Base-by-base conservation (phyloP, 2,329 filamentous ascomycete species). In the Sordariomycetes sp. region DNA sequence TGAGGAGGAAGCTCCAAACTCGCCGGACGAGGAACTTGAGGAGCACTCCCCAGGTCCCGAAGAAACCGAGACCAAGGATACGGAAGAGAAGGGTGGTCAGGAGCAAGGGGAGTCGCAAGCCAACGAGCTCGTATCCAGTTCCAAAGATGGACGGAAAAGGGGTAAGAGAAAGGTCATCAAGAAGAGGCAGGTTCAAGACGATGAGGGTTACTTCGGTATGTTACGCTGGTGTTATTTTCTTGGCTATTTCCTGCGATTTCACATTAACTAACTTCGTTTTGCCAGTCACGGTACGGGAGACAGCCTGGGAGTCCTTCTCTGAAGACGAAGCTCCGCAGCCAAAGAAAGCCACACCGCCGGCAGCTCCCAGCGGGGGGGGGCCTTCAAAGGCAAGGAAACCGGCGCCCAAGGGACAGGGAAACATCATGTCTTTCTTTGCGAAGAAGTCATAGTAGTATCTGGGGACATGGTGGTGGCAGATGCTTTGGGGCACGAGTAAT, bases 221-320 rank as follows among this genome's bases (percentile, higher is more conserved):
- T 72, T n/a, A 34, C 43, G 20, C 53, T 51, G 22, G 22, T 24
- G 6, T 24, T 24, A 11, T 24, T 46, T 22, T 48, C 14, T 37
- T 22, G 28, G 7, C 12, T 35, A 28, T 22, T 3, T 6, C 14
- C 18, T 53, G 4, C 8, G 4, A 4, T 53, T 1, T 40, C 32
- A 8, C 32, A 25, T n/a, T 14, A 22, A 46, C 57, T 64, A 58
- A 63, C 52, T 32, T n/a, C 25, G n/a, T 24, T 28, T 8, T 53
- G 59, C 46, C 64, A 94, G 92, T 96, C 35, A 96, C 91, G 1
- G 87, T 87, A 63, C 89, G 95, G 71, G 90, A 96, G 67, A 74
- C 81, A 0, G 87, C 80, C 0, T 97, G 92, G 92, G 92, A 97
- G 70, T 93, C 88, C 0, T 96, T 95, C 74, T 96, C 90, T 0